These are phyloP conservation scores for Talaromyces sp. DNA, from an alignment of 2,329 filamentous ascomycete species.

Conservation along the genomic window DNA sequence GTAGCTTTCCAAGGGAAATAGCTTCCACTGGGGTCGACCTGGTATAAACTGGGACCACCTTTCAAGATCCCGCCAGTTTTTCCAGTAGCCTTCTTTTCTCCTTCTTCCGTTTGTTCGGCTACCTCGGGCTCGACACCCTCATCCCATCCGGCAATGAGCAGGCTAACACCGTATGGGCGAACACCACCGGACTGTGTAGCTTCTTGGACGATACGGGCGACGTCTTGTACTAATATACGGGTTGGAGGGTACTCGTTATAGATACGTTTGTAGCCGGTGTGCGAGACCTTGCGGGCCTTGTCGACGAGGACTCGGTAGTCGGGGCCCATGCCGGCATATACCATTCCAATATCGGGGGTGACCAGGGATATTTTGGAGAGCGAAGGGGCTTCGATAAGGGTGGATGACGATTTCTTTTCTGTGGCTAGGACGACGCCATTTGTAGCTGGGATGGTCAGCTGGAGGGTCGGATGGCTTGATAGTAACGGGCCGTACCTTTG, in stretches of 20 bases:
- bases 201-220: conserved; percentile 97
- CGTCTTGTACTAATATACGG: conserved; percentile 97
- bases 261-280: conserved; percentile 98
- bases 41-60: conserved; percentile 94
- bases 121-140: conserved; percentile 89
- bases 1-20: conserved; percentile 99
- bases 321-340: conserved; percentile 98
- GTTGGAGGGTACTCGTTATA: conserved; percentile 99
- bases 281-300: conserved; percentile 95
- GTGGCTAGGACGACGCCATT: conserved; percentile 98
- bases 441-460: conserved; percentile 65
- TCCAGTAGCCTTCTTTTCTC: conserved; percentile 64
- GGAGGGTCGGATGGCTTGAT: too few relatives aligned
- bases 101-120: conserved; percentile 57
- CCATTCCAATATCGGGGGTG: conserved; percentile 99
- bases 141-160: conserved; percentile 96
- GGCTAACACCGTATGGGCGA: conserved; percentile 89
- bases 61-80: conserved; percentile 96
- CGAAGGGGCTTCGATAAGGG: conserved; percentile 90
- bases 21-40: conserved; percentile 97
- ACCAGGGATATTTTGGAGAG: conserved; percentile 97
- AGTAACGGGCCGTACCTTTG: conserved; percentile 65
- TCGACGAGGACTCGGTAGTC: conserved; percentile 98
- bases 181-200: conserved; percentile 98
- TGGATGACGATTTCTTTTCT: conserved; percentile 98